A percentile compares a stretch with the other conserved stretches of the same genome.
Conservation (phyloP, 345 rosid species). For the Hirschfeldia incana region DNA sequence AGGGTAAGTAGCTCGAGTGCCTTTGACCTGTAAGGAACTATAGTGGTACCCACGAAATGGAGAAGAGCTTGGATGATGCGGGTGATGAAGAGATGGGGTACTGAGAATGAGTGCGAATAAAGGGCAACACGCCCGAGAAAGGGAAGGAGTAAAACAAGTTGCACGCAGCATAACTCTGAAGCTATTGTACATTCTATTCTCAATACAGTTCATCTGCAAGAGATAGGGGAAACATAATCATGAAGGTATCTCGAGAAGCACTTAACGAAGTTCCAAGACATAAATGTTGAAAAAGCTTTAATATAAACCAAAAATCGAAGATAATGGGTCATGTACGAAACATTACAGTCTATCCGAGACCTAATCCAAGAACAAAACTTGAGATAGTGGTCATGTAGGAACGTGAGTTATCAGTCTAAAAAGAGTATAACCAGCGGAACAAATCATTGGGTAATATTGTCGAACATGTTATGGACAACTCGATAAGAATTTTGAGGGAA, state of each 20-base stretch:
- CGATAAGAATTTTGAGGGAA: no score
- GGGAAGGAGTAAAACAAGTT: constrained; percentile 43
- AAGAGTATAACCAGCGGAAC: background rate
- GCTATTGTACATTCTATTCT: background rate
- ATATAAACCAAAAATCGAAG: background rate
- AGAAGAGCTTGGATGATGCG: constrained; percentile 7
- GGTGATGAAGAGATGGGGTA: constrained; percentile 38
- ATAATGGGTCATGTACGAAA: background rate
- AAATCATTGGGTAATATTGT: background rate
- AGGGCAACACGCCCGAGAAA: constrained; percentile 35
- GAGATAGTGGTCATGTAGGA: background rate
- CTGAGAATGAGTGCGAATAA: constrained; percentile 35
- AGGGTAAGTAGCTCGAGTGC: constrained; percentile 49
- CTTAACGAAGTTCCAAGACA: background rate
- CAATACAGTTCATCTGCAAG: constrained; percentile 30
- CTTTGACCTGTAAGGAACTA: constrained; percentile 23
- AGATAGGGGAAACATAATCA: background rate
- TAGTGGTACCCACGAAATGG: constrained; percentile 31
- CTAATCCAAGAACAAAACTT: constrained; percentile 8
- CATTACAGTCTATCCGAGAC: background rate
- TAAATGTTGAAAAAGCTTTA: background rate
- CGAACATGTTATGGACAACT: constrained; percentile 30
- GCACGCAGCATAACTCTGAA: constrained; percentile 47
- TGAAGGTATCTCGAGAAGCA: background rate
- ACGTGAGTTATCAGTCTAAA: constrained; percentile 4